Evolutionary conservation across 2,329 filamentous ascomycete genomes (phyloP), one percentile per base, ranked within the genome.

Genomic region (Penicillium sp.): DNA sequence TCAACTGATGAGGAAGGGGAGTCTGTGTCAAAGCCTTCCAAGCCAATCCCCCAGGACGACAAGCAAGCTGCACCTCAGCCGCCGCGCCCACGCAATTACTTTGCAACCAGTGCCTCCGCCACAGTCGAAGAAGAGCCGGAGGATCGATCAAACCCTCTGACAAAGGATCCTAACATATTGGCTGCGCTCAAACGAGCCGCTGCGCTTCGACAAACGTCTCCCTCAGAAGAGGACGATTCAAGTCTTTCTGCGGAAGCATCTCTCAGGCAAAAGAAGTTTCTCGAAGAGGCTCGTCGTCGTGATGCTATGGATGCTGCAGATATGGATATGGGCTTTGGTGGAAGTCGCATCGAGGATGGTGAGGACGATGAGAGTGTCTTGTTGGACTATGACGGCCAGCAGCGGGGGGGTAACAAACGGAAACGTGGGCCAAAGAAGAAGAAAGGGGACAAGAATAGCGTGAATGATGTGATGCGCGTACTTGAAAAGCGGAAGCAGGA

Each of bases 281-380:
- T 96, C 5, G 76, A 84, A 58, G 78, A 78, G 50, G 81, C 75
- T 8, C 65, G 62, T 39, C 66, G 67, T 8, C 73, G 72, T n/a
- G 70, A 83, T 47, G 85, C 87, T 57, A 81, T 90, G 41, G 91
- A 97, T 65, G 82, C 90, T 41, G 84, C 91, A 48, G 91, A 98
- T 69, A 79, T 98, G 71, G 93, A 98, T 63, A 81, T 97, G 76
- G 91, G 90, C 51, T 97, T 98, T 63, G 93, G 93, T 32, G 88
- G 84, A 18, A 93, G 86, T 62, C 80, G 91, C 27, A 85, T 88
- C 61, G 90, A 88, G 46, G 93, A 96, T 61, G 90, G 90, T 43
- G 90, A 90, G 50, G 90, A 95, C 54, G 80, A 85, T 54, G 87
- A 90, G 36, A 64, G 71, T 68, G 90, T 46, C 82, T 81, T 35